Evolutionary conservation across 768 basidiomycete genomes (phyloP).

Genomic region (Phaeotremella skinneri): DNA sequence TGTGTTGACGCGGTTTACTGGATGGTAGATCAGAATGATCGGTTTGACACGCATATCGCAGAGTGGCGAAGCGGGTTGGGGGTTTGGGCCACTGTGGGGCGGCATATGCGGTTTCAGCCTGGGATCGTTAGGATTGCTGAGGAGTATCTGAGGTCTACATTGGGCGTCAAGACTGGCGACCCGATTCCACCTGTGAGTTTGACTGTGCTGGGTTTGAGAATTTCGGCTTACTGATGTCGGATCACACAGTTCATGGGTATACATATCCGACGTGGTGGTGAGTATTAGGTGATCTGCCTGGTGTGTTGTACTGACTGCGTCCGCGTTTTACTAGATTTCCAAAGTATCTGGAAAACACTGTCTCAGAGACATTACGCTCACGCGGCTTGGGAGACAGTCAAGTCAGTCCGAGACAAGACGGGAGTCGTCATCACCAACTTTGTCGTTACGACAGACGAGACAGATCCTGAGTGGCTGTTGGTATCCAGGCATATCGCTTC

Average conservation of each 20-base stretch:
- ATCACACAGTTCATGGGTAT: slow-evolving; percentile 15
- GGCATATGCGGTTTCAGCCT: slow-evolving; percentile 15
- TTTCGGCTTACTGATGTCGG: neutral
- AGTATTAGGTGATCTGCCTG: neutral
- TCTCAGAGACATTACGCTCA: slow-evolving; percentile 17
- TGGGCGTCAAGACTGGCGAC: slow-evolving; percentile 1
- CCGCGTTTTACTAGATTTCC: no score
- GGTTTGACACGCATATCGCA: slow-evolving; percentile 12
- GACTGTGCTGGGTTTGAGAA: neutral
- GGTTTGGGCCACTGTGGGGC: slow-evolving; percentile 1
- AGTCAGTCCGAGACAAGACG: slow-evolving; percentile 8
- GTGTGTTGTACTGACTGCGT: no score
- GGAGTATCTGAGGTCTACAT: slow-evolving; percentile 4
- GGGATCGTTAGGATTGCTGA: slow-evolving; percentile 6
- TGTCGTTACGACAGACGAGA: slow-evolving; percentile 19
- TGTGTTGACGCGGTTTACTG: slow-evolving; percentile 2
- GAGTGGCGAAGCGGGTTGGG: slow-evolving; percentile 14
- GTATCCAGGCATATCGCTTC: neutral
- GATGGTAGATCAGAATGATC: slow-evolving; percentile 13
- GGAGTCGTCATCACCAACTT: slow-evolving; percentile 13
- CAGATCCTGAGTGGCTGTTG: slow-evolving; percentile 20
- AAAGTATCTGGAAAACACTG: slow-evolving; percentile 12
- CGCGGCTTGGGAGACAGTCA: slow-evolving; percentile 15
- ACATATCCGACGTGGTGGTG: slow-evolving; percentile 20
- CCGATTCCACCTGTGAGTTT: neutral